A percentile compares a stretch with the other conserved stretches of the same genome.
phyloP scores from a whole-genome alignment of 768 basidiomycete genomes.

The Boletus bicolor region DNA sequence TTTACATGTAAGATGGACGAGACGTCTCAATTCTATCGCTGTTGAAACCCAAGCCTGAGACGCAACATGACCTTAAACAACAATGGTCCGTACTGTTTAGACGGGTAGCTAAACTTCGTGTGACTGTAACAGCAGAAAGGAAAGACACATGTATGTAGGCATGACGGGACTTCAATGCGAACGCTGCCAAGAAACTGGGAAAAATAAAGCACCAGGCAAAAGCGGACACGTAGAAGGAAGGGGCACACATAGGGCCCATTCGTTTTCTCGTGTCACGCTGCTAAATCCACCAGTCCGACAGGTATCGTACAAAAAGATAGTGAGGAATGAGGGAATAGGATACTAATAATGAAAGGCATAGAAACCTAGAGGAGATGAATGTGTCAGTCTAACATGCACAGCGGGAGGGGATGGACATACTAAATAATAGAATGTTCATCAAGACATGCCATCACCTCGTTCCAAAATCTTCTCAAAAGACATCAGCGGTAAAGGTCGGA shows the following conservation, averaged over 20 bases:
- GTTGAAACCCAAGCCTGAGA: too few species aligned
- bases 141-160: neutral
- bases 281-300: neutral
- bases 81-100: too few species aligned
- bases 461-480: neutral
- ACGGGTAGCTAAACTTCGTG: neutral
- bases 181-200: neutral
- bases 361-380: neutral
- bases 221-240: neutral
- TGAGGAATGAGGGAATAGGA: neutral
- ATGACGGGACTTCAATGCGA: neutral
- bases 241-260: too few species aligned
- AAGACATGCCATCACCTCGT: neutral
- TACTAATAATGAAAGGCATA: neutral
- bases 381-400: neutral
- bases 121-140: neutral
- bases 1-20: too few species aligned
- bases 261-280: neutral
- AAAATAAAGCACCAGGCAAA: neutral
- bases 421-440: neutral
- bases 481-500: neutral
- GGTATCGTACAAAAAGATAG: conserved; percentile 4
- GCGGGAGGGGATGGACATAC: neutral
- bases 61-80: neutral
- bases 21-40: too few species aligned